Conservation (phyloP, 169 alveolate genomes). For the Eimeria maxima region DNA sequence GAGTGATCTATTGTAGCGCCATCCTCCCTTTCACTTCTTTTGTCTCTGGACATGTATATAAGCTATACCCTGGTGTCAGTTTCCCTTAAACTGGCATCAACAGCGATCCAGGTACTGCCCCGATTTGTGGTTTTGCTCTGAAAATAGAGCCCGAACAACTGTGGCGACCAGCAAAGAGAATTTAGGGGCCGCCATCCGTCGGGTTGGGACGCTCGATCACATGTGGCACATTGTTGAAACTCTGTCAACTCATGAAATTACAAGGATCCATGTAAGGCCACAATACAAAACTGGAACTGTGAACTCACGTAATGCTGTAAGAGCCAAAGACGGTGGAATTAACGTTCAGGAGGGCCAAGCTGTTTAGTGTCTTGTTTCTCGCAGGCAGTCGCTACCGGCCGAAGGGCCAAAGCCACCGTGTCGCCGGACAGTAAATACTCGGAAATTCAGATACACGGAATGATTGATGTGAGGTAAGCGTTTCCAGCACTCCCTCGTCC, state of each 20-base stretch:
- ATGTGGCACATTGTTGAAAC: slow-evolving; percentile 73
- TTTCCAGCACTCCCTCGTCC: neutral
- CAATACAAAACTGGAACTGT: neutral
- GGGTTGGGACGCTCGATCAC: slow-evolving; percentile 66
- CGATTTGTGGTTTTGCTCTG: neutral
- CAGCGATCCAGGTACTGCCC: neutral
- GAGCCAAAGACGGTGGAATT: neutral
- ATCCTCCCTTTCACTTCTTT: neutral
- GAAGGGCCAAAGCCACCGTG: slow-evolving; percentile 70
- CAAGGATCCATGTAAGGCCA: slow-evolving; percentile 64
- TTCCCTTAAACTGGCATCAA: neutral
- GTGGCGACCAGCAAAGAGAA: slow-evolving; percentile 76
- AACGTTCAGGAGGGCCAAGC: neutral
- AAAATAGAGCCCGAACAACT: slow-evolving; percentile 57
- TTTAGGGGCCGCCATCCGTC: slow-evolving; percentile 8
- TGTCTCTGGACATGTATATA: neutral
- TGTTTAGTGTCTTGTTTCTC: neutral
- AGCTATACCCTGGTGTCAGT: neutral
- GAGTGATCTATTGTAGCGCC: neutral
- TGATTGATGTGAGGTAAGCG: slow-evolving; percentile 63
- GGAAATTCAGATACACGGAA: slow-evolving; percentile 67
- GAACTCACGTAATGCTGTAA: neutral
- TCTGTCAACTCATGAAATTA: slow-evolving; percentile 47
- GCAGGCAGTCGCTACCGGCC: slow-evolving; percentile 71
- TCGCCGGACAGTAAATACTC: slow-evolving; percentile 56